Conservation (phyloP, 495 filamentous ascomycete species). For the Jackrogersella multiformis region DNA sequence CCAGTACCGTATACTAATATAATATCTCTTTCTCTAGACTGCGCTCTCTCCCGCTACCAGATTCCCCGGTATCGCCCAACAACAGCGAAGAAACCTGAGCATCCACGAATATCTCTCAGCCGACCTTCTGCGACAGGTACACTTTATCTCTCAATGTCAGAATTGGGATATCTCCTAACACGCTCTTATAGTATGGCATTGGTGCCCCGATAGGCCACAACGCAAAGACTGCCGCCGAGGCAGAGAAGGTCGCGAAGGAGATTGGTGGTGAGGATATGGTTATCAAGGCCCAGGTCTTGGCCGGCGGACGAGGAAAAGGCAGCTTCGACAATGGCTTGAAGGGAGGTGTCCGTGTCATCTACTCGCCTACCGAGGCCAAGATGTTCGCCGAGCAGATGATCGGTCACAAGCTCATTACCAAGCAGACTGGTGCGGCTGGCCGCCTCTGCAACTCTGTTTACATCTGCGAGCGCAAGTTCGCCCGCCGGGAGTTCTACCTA, state of each 20-base stretch:
- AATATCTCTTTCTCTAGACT: constrained; percentile 13
- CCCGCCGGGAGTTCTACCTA: constrained; percentile 98
- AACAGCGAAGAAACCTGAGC: constrained; percentile 85
- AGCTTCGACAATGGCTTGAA: constrained; percentile 98
- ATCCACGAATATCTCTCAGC: constrained; percentile 98
- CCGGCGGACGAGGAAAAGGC: constrained; percentile 96
- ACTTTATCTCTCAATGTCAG: constrained; percentile 44
- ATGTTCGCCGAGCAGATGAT: constrained; percentile 99
- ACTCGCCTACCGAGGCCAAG: constrained; percentile 85
- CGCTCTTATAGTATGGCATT: constrained; percentile 80
- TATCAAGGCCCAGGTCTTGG: constrained; percentile 99
- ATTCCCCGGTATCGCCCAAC: constrained; percentile 56
- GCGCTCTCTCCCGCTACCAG: constrained; percentile 54
- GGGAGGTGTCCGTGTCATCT: constrained; percentile 97
- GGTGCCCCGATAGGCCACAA: constrained; percentile 89
- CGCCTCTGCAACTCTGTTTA: constrained; percentile 95
- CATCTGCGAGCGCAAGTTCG: constrained; percentile 99
- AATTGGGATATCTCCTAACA: constrained; percentile 34
- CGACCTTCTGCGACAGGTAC: constrained; percentile 83
- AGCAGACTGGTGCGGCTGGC: constrained; percentile 93
- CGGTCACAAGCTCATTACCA: constrained; percentile 98
- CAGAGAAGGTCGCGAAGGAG: constrained; percentile 86
- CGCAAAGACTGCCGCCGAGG: constrained; percentile 83
- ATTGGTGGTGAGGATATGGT: constrained; percentile 97
- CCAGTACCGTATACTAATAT: constrained; percentile 18